Evolutionary conservation across 805 yeast species (phyloP), one percentile per base, ranked within the genome.

Genomic region (Hanseniaspora thailandica): DNA sequence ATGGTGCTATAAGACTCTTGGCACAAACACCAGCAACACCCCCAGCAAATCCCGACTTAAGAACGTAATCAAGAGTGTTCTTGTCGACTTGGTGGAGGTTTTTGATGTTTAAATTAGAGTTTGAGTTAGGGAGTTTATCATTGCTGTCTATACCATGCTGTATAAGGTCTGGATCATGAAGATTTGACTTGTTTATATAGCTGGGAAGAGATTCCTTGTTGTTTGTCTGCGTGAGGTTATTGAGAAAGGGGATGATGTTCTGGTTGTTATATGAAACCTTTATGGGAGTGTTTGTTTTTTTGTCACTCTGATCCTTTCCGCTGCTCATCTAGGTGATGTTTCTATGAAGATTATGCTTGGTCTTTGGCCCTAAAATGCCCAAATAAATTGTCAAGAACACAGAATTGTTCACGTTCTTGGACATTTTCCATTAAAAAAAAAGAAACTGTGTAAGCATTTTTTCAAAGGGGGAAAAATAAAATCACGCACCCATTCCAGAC

Each of bases 1-100:
- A 68, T 1, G 98, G 98, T 0, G 98, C 98, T 43, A 93, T 86
- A 53, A 89, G 71, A 0, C 97, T 87, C 63, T 93, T 93, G 2
- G 96, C 97, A n/a, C 93, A 86, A 51, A 88, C 80, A 1, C 98
- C 98, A 0, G 97, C 96, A 3, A 86, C 60, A 2, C 98, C 98
- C 19, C 98, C 98, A 0, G 98, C 95, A 0, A 88, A 58, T 0
- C 96, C 98, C 20, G 94, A 82, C 57, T 87, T 75, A 35, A 86
- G 56, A 17, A 93, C 80, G 66, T 90, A 93, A 55, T 85, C 90
- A 28, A 82, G 58, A 4, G 87, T 80, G 50, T 77, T 83, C 60
- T 83, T 86, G 62, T 85, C 44, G n/a, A 67, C 59, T 8, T 20
- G 38, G 0, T 60, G 51, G 25, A n/a, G 2, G 13, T 15, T 26